These are phyloP conservation scores for Ambrosiella cleistominuta DNA, from an alignment of 2,329 filamentous ascomycete species.

Conservation along the genomic window DNA sequence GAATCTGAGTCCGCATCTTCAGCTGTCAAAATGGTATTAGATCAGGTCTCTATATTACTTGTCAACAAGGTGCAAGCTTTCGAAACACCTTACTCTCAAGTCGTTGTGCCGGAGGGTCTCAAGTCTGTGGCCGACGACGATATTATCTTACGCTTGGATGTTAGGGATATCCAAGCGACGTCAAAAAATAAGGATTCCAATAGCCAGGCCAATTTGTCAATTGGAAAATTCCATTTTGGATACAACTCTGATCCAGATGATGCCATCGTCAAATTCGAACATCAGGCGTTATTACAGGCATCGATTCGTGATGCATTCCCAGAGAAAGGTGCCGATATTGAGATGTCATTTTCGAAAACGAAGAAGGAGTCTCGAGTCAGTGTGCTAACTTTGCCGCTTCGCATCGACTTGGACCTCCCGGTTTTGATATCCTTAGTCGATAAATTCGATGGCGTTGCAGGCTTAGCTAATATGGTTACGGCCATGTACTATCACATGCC, in stretches of 20 bases:
- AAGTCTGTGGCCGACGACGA: conserved; percentile 19
- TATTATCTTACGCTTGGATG: conserved; percentile 32
- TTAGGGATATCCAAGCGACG: conserved; percentile 23
- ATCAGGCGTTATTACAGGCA: conserved; percentile 36
- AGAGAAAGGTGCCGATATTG: conserved; percentile 38
- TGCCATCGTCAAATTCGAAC: conserved; percentile 46
- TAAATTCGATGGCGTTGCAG: conserved; percentile 82
- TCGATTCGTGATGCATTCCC: conserved; percentile 43
- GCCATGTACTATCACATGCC: conserved; percentile 11
- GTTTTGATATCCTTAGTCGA: conserved; percentile 71
- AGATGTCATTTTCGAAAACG: conserved; percentile 32
- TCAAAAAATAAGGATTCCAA: conserved; percentile 12
- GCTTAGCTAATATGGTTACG: conserved; percentile 58
- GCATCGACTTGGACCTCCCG: conserved; percentile 59
- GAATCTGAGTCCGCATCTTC: background rate
- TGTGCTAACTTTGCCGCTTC: conserved; percentile 59
- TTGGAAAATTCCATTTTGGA: conserved; percentile 35
- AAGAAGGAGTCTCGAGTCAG: conserved; percentile 35
- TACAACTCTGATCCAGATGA: conserved; percentile 28
- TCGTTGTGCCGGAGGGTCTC: conserved; percentile 24
- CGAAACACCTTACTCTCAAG: conserved; percentile 30
- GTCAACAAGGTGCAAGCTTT: conserved; percentile 36
- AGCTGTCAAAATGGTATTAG: conserved; percentile 25
- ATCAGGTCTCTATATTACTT: conserved; percentile 37
- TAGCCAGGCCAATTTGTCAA: conserved; percentile 12